Evolutionary conservation across 257 asterid species (phyloP).

Genomic region (Echites panduratus): DNA sequence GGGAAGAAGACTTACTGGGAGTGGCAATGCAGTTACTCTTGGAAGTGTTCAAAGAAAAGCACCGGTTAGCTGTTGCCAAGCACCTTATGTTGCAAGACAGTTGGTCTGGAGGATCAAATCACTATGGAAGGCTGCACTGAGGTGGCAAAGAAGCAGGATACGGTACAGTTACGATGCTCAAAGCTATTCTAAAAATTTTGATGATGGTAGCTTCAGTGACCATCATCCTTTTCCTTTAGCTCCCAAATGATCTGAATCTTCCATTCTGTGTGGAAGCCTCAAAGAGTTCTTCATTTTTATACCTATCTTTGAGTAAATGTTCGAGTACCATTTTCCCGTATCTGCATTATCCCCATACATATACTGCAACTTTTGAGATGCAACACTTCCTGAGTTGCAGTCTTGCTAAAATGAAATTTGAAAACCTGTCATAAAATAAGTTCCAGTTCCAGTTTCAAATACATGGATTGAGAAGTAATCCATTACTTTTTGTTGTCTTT

Average conservation of each 20-base stretch:
- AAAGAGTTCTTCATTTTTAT: neutral
- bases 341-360: neutral
- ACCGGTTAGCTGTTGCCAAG: conserved; percentile 10
- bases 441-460: neutral
- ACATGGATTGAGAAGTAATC: neutral
- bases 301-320: neutral
- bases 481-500: neutral
- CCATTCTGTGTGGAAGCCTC: neutral
- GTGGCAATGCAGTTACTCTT: conserved; percentile 18
- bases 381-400: neutral
- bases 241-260: conserved; percentile 22
- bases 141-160: conserved; percentile 21
- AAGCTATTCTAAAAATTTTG: conserved; percentile 54
- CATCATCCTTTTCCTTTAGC: conserved; percentile 38
- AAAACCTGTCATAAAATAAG: neutral
- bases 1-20: conserved; percentile 17
- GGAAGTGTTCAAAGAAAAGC: conserved; percentile 18
- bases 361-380: neutral
- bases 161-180: conserved; percentile 42
- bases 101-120: conserved; percentile 31
- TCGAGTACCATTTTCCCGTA: neutral
- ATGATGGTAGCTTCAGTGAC: conserved; percentile 37
- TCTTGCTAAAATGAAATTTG: neutral
- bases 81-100: conserved; percentile 22
- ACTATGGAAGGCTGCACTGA: conserved; percentile 28